Conservation (phyloP, 2,329 filamentous ascomycete species). For the Aureobasidium sp. region DNA sequence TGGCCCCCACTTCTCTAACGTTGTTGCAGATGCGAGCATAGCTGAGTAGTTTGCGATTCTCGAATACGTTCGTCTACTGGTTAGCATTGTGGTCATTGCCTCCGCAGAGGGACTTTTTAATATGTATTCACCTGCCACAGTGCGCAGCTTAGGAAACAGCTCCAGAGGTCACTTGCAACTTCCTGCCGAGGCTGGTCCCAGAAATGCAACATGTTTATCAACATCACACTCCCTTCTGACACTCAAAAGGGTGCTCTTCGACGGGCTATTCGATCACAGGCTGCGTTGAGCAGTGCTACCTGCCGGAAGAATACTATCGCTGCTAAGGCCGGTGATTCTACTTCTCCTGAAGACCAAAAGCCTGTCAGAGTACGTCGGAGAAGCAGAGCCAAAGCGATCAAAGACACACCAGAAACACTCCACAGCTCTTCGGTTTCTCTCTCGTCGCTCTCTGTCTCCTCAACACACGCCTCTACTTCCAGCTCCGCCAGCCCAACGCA, state of each 20-base stretch:
- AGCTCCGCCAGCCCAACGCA: background rate
- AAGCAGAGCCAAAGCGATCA: background rate
- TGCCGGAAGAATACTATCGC: constrained; percentile 4
- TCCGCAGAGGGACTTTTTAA: background rate
- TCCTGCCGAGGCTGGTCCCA: background rate
- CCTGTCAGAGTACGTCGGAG: background rate
- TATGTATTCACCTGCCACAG: background rate
- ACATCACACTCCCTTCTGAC: constrained; percentile 1
- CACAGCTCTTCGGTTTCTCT: background rate
- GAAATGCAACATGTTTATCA: constrained; percentile 6
- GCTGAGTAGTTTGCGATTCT: background rate
- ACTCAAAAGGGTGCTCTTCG: constrained; percentile 1
- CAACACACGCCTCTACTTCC: background rate
- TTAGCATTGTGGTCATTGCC: too few relatives aligned
- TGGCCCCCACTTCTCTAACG: background rate
- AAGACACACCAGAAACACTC: background rate
- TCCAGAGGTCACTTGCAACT: background rate
- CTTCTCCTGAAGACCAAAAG: background rate
- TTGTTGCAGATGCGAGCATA: background rate
- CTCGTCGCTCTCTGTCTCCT: background rate
- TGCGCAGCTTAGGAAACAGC: background rate
- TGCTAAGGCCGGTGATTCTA: background rate
- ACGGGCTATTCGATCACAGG: constrained; percentile 7
- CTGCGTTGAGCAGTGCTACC: background rate
- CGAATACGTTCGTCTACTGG: background rate